Evolutionary conservation across 768 basidiomycete species (phyloP), one percentile per base, ranked within the genome.

Genomic region (Tricholoma sp.): DNA sequence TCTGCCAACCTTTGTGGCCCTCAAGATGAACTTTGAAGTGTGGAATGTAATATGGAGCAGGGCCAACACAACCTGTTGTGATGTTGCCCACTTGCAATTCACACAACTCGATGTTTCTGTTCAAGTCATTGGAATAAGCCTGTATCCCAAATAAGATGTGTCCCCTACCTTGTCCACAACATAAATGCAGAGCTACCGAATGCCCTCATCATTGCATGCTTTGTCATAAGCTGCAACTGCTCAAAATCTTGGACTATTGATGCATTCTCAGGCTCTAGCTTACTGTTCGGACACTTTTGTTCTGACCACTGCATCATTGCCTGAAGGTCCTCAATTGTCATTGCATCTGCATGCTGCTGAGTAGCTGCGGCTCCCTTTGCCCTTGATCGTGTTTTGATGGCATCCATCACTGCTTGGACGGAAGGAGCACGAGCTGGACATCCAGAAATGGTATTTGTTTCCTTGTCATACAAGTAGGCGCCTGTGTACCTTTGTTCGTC

Each of bases 271-370:
- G 19, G 46, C 24, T 57, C 56, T 19, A 66, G 37, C 9, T 19
- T 10, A 5, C 52, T 54, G 32, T 55, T 14, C 16, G 66, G 55
- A 52, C 64, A 69, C 27, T 57, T 34, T 1, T n/a, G 22, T 19
- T 66, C 54, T 8, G 71, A 75, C 61, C 65, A 71, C 9, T 22
- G 27, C 63, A 73, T 67, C 18, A 70, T 45, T 22, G 47, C 54
- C 19, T 60, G 31, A 34, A 74, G 60, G 18, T 73, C 72, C 41
- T 73, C 69, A 8, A 68, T 61, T n/a, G 64, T 61, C 50, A 71
- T 71, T 2, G 70, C 69, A 19, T 69, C 63, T 0, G 70, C 72
- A 59, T 76, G 72, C 32, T 65, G 57, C 2, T 66, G 66, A 3
- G 57, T 64, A 22, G 62, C 61, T 12, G 63, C 56, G 9, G 56